Evolutionary conservation across 2,329 filamentous ascomycete genomes (phyloP), one percentile per base, ranked within the genome.

Genomic region (Akanthomyces uredinophilus): DNA sequence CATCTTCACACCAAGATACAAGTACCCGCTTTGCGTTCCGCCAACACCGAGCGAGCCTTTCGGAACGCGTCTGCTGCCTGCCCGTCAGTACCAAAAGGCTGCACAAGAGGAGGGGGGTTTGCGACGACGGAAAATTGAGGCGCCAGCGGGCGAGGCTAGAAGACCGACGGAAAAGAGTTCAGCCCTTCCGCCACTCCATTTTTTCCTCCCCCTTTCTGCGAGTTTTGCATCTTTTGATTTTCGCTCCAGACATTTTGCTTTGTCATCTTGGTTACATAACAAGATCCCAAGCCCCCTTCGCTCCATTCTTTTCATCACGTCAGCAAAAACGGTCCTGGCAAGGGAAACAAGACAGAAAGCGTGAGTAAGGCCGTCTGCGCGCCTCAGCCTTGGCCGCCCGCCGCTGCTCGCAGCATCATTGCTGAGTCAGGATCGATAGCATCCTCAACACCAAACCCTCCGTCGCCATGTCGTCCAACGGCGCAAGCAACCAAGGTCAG

Each of bases 361-460:
- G n/a, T n/a, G n/a, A n/a, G 14, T 18, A 20, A 20, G 22, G 22
- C 50, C n/a, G n/a, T n/a, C 24, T 13, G 18, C 18, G 44, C n/a
- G 27, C 47, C 58, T 27, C 58, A 24, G 58, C 37, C 27, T 41
- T 37, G 32, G 32, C 32, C 51, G 27, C 50, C 58, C 20, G 41
- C 43, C 41, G 24, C 49, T 41, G 24, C 49, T 41, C 41, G 32
- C 24, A 32, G 29, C 32, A 11, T 8, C 32, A 66, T 67, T 73
- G 71, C 71, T 73, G 71, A 73, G 70, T 73, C 70, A 73, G 71
- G 49, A 49, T 61, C 59, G 72, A 64, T 65, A 70, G 66, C 67
- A 49, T 54, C 50, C 41, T 20, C 32, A 66, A 67, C 71, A 68
- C 69, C 37, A 16, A 39, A 55, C 72, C 27, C 7, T 72, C 70